Conservation (phyloP, 1,284 basidiomycete genomes). For the Irpex rosettiformis region DNA sequence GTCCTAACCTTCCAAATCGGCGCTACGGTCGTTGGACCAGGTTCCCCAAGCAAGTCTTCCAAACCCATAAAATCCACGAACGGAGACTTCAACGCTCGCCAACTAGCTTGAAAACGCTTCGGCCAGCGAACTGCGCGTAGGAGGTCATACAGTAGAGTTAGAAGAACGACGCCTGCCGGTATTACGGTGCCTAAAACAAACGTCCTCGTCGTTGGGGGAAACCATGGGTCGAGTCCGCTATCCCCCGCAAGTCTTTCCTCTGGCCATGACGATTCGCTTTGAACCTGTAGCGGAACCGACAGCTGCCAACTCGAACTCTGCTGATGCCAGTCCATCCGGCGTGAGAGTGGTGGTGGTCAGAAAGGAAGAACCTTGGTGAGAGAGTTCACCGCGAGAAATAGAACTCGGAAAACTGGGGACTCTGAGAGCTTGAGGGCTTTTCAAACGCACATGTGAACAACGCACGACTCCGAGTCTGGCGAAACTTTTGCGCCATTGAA, state of each 20-base stretch:
- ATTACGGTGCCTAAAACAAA: conserved; percentile 27
- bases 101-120: conserved; percentile 25
- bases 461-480: background rate
- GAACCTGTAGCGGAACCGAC: too few species aligned
- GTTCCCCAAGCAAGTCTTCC: conserved; percentile 45
- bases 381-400: background rate
- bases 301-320: too few species aligned
- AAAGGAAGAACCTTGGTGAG: background rate
- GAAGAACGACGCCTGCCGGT: conserved; percentile 32
- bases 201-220: conserved; percentile 11
- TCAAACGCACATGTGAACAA: background rate
- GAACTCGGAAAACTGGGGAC: background rate
- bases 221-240: conserved; percentile 5
- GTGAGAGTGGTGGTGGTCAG: conserved; percentile 5
- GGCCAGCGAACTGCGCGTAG: conserved; percentile 7
- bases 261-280: too few species aligned
- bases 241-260: too few species aligned
- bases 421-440: background rate
- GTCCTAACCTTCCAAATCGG: conserved; percentile 31
- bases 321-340: background rate
- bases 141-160: conserved; percentile 19
- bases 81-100: conserved; percentile 35
- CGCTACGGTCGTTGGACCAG: conserved; percentile 24
- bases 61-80: conserved; percentile 51
- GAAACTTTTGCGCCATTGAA: background rate